Conservation (phyloP, 2,329 filamentous ascomycete genomes). For the Fusarium mangiferae region DNA sequence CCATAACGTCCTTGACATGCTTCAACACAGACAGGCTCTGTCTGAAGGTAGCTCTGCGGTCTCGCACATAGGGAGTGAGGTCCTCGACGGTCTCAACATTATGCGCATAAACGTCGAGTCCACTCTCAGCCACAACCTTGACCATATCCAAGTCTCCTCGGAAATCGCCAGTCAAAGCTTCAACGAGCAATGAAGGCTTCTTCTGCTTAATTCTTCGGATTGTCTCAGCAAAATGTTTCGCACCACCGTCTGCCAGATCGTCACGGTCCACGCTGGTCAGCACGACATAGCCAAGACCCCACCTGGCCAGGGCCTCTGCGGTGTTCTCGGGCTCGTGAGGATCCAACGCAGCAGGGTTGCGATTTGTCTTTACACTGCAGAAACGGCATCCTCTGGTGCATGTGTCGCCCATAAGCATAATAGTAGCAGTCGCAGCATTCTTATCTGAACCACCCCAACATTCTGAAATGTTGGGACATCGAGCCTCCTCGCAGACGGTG, state of each 20-base stretch:
- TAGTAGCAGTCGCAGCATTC: conserved; percentile 91
- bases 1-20: conserved; percentile 80
- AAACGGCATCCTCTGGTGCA: conserved; percentile 97
- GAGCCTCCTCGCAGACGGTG: conserved; percentile 97
- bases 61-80: conserved; percentile 88
- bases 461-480: conserved; percentile 96
- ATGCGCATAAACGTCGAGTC: conserved; percentile 95
- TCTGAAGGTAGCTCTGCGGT: conserved; percentile 88
- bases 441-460: conserved; percentile 96
- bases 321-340: conserved; percentile 97
- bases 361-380: conserved; percentile 93
- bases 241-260: conserved; percentile 88
- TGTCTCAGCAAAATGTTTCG: conserved; percentile 90
- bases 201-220: conserved; percentile 93
- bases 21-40: conserved; percentile 84
- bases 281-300: conserved; percentile 96
- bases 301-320: conserved; percentile 89
- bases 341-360: conserved; percentile 81
- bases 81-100: conserved; percentile 96
- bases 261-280: conserved; percentile 94
- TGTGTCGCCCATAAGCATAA: conserved; percentile 99
- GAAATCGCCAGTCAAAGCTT: conserved; percentile 90
- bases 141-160: conserved; percentile 89
- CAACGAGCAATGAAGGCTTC: conserved; percentile 79
- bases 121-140: conserved; percentile 82